Base-by-base conservation (phyloP, 257 asterid genomes). In the Paraleonurus japonicus region DNA sequence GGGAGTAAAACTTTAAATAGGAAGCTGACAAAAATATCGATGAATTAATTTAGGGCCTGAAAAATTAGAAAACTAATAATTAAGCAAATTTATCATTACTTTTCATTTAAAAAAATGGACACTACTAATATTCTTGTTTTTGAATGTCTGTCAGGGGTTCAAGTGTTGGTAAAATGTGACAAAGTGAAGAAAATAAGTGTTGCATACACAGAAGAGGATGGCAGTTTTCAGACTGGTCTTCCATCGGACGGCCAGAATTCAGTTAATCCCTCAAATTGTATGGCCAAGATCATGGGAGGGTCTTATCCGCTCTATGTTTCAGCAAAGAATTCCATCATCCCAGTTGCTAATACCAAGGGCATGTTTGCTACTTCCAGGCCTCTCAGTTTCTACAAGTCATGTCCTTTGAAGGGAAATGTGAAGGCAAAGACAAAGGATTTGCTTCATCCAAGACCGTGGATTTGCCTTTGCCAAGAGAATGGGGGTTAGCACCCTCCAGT, bases 401-500 rank as follows among this genome's bases (percentile, higher is more conserved):
- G 92, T 74, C 97, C 97, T 35, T 16, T 45, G 32, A 23, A 83
- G 71, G 79, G 22, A 76, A 79, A 61, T 78, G 87, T 63, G 80
- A 73, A 53, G 89, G 72, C 47, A 53, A 64, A 19, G 82, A 77
- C 23, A 16, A 8, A 55, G 83, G 80, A 32, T 82, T 89, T 79
- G 96, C 78, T 69, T 87, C 97, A 32, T 84, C 94, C 77, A 85
- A 95, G 85, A 91, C 98, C 24, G 69, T 94, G 71, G 90, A 91
- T 79, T 12, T 91, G 30, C 96, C 97, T 59, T 17, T 91, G 72
- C 99, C 97, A 41, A 85, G 84, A 30, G 99, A 92, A 43, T 88
- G 89, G 89, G 99, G 99, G 60, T 74, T 94, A 1, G 90, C 98
- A 53, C 98, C 99, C 23, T 74, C 88, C 37, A 88, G 96, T 79